Evolutionary conservation across 2,329 filamentous ascomycete genomes (phyloP).

Genomic region (Biscogniauxia sp.): DNA sequence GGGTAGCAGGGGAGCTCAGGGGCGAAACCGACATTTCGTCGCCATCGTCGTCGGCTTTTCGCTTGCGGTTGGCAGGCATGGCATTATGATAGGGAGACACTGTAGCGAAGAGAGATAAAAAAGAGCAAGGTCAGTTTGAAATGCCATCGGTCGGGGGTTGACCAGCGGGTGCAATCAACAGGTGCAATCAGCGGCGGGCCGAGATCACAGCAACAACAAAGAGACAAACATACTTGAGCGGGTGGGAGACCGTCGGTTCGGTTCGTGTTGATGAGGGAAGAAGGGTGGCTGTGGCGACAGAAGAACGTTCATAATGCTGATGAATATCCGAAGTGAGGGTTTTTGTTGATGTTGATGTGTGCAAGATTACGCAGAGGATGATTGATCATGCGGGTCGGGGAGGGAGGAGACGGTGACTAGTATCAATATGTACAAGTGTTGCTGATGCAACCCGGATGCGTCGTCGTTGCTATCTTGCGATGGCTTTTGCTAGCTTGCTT

Average conservation of each 20-base stretch:
- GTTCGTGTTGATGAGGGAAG: constrained; percentile 59
- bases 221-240: constrained; percentile 49
- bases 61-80: constrained; percentile 63
- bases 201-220: constrained; percentile 4
- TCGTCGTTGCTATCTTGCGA: background rate
- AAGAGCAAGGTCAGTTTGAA: too few relatives aligned
- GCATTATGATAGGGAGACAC: constrained; percentile 52
- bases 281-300: constrained; percentile 58
- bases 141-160: background rate
- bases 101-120: constrained; percentile 17
- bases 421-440: background rate
- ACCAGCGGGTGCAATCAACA: background rate
- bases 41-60: constrained; percentile 82
- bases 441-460: too few relatives aligned
- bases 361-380: background rate
- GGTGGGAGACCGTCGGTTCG: constrained; percentile 51
- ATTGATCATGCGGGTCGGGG: constrained; percentile 1
- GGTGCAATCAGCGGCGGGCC: constrained; percentile 1
- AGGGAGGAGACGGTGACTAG: background rate
- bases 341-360: background rate
- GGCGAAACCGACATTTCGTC: constrained; percentile 93
- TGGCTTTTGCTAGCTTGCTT: background rate
- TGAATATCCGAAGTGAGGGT: background rate
- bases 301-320: constrained; percentile 58
- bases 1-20: constrained; percentile 72